A percentile compares a stretch with the other conserved stretches of the same genome.
Conservation (phyloP, 2,329 filamentous ascomycete species). For the Helicocarpus griseus region DNA sequence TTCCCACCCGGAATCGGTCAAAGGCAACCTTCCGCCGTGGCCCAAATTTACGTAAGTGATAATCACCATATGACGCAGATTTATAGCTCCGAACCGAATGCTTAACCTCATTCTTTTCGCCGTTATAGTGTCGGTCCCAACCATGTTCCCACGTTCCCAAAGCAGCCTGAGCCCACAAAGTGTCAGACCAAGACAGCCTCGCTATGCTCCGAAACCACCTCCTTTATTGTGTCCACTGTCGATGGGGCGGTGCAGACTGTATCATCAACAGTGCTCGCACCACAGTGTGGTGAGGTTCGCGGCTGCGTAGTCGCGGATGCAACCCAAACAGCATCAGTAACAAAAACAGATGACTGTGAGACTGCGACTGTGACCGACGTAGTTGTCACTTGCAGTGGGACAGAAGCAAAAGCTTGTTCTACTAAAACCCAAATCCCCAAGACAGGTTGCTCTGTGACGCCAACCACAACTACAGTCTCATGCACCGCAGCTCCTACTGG, state of each 20-base stretch:
- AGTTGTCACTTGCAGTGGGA: constrained; percentile 8
- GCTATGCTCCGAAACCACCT: constrained; percentile 5
- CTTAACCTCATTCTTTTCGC: not conserved
- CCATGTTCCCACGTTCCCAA: constrained; percentile 6
- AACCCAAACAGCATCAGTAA: constrained; percentile 1
- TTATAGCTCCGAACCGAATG: not conserved
- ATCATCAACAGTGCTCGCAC: constrained; percentile 5
- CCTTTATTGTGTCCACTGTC: constrained; percentile 6
- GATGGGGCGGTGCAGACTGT: constrained; percentile 4
- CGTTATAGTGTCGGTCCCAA: constrained; percentile 5
- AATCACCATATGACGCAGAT: no score
- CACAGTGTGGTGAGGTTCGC: constrained; percentile 6
- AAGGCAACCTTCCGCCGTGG: constrained; percentile 9
- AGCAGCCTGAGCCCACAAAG: constrained; percentile 4
- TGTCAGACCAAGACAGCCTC: constrained; percentile 7
- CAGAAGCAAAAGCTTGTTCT: constrained; percentile 4
- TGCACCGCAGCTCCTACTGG: constrained; percentile 6
- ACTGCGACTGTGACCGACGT: constrained; percentile 6
- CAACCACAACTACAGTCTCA: constrained; percentile 7
- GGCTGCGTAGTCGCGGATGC: constrained; percentile 6
- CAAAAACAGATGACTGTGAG: constrained; percentile 5
- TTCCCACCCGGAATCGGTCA: constrained; percentile 5
- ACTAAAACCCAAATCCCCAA: constrained; percentile 5
- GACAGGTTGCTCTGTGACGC: constrained; percentile 7
- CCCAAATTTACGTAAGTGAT: constrained; percentile 9